Evolutionary conservation across 208 protist species (phyloP), one percentile per base, ranked within the genome.

Genomic region (Crithidia thermophila): DNA sequence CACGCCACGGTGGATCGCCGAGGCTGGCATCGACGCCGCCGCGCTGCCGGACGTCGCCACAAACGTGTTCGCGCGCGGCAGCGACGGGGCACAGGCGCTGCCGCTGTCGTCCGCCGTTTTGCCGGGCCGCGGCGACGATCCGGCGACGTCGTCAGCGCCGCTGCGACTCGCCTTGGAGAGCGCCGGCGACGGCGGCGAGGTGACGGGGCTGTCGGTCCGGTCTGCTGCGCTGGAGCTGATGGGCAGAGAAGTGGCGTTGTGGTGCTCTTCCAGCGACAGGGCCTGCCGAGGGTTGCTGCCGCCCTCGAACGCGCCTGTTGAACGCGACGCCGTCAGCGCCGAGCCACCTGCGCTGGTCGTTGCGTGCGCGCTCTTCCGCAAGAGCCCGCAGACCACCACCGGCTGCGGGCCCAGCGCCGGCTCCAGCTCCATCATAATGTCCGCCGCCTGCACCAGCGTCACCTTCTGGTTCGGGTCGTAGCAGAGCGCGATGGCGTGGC

Each of bases 361-460:
- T 25, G 11, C 27, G 20, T 4, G 16, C 1, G 45, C 37, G 0
- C 67, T 20, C 28, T 28, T 65, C 14, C 71, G 68, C 31, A 84
- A 14, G 30, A 95, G 72, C 0, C 90, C 90, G 33, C 90, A 95
- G 2, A 92, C 79, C 20, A 95, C 84, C 9, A 91, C 87, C 5
- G 90, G 83, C 67, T 95, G 90, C 52, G 87, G 81, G 0, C 90
- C 83, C 13, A 95, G 74, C 7, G 74, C 65, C 6, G 72, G 36
- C 51, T 93, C 90, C 33, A 95, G 55, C 40, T 60, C 75, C 76
- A 87, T 78, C 85, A 95, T 95, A 9, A 95, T 78, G 49, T 91
- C 82, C 9, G 85, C 85, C 49, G 90, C 90, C 77, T 93, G 62
- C 56, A 93, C 84, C 6, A 95, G 69, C 25, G 90, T 92, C 13